Evolutionary conservation across 2,329 filamentous ascomycete species (phyloP), one percentile per base, ranked within the genome.

Genomic region (Ambrosiella beaveri): DNA sequence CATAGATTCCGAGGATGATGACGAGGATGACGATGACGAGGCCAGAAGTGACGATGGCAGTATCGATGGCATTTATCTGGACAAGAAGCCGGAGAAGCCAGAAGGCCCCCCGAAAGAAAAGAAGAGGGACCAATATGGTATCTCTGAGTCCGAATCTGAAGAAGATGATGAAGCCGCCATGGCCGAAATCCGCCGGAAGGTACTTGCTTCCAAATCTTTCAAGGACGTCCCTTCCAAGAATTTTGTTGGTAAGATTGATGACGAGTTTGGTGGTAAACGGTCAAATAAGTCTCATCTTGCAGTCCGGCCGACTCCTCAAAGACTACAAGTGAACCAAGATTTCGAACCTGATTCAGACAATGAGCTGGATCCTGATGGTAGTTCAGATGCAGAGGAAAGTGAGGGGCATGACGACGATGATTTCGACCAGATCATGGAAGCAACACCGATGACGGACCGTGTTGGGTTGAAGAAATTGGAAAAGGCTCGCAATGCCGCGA

Each of bases 361-460:
- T 58, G 78, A 72, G 37, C 68, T 71, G 17, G 50, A 56, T 27
- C 39, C 36, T 15, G 13, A 15, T 9, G 47, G 27, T 13, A 45
- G 39, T 50, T 19, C 12, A 11, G 83, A 86, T 58, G 75, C 81
- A 58, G 75, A 71, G 12, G 68, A 69, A 50, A 78, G 69, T 52
- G 68, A 63, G 5, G 69, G 65, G 4, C 77, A 73, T 8, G 78
- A 81, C 13, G 85, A 93, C 57, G 85, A 86, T 52, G 85, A 88
- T 54, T 95, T 97, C 66, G 91, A 97, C 66, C 85, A 85, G 63
- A 94, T 98, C 69, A 95, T 96, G 66, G 82, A 90, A 64, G 91
- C 93, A 0, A 91, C 88, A 2, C 88, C 88, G 0, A 81, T 94
- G 15, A 96, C 90, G 0, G 91, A 96, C 68, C 80, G 85, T 57